Percentiles rank a stretch among this genome's conserved stretches.
These are phyloP conservation scores for Arthromyces matolae DNA, from an alignment of 768 basidiomycete genomes.

Conservation along the genomic window DNA sequence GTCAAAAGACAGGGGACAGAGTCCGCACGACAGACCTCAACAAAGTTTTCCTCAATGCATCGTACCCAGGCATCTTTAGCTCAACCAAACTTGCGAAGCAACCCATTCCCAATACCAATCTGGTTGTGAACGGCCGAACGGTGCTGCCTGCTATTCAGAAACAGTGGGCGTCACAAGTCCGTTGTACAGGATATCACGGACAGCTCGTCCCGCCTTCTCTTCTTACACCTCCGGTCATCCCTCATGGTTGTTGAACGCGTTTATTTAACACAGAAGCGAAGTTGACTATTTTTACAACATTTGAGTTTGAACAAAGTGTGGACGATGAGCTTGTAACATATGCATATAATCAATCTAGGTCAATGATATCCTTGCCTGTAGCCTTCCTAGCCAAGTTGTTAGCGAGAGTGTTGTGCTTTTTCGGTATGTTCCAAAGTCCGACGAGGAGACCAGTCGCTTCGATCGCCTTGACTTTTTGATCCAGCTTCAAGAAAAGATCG, in stretches of 20 bases:
- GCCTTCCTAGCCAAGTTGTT: not conserved
- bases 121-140: slow-evolving; percentile 22
- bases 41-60: slow-evolving; percentile 19
- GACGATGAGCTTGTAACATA: no score
- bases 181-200: slow-evolving; percentile 22
- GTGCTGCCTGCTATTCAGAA: slow-evolving; percentile 22
- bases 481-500: slow-evolving; percentile 2
- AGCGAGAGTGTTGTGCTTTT: not conserved
- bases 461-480: not conserved
- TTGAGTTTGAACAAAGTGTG: not conserved
- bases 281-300: not conserved
- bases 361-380: not conserved
- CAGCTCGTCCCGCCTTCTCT: slow-evolving; percentile 13
- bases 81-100: slow-evolving; percentile 7
- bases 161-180: slow-evolving; percentile 22
- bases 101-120: slow-evolving; percentile 22
- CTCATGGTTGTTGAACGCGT: slow-evolving; percentile 5
- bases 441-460: not conserved
- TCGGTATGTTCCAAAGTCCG: slow-evolving; percentile 1
- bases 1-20: slow-evolving; percentile 40
- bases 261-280: not conserved
- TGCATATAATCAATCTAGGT: not conserved
- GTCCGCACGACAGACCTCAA: slow-evolving; percentile 17
- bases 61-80: slow-evolving; percentile 28
- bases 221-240: slow-evolving; percentile 6